phyloP scores from a whole-genome alignment of 2,329 filamentous ascomycete species.

The Lithohypha guttulata region DNA sequence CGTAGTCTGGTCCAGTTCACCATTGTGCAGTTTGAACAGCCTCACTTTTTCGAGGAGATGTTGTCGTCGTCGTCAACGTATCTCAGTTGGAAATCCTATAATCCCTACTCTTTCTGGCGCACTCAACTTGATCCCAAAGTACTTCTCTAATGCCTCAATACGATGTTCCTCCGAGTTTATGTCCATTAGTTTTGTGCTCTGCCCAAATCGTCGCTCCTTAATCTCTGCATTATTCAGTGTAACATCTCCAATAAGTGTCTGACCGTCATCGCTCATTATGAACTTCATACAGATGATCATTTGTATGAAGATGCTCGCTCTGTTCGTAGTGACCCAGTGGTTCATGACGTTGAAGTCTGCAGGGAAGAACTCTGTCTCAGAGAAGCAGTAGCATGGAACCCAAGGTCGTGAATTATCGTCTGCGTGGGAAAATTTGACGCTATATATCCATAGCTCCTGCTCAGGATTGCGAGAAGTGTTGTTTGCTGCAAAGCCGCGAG shows the following conservation, averaged over 20 bases:
- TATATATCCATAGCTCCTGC: slow-evolving; percentile 52
- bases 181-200: slow-evolving; percentile 38
- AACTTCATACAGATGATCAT: slow-evolving; percentile 45
- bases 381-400: slow-evolving; percentile 54
- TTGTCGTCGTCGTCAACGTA: slow-evolving; percentile 25
- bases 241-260: slow-evolving; percentile 42
- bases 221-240: slow-evolving; percentile 42
- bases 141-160: slow-evolving; percentile 39
- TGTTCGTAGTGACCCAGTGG: slow-evolving; percentile 42
- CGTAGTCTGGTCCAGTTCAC: too few species aligned
- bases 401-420: slow-evolving; percentile 38
- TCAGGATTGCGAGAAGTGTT: slow-evolving; percentile 18
- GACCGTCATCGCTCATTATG: slow-evolving; percentile 38
- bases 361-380: slow-evolving; percentile 52
- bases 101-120: slow-evolving; percentile 43
- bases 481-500: slow-evolving; percentile 11
- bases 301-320: slow-evolving; percentile 44
- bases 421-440: slow-evolving; percentile 39
- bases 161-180: slow-evolving; percentile 45
- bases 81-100: slow-evolving; percentile 39
- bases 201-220: slow-evolving; percentile 44
- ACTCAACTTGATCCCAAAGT: slow-evolving; percentile 44
- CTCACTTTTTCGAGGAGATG: too few species aligned
- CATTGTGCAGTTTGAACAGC: too few species aligned
- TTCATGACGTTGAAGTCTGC: slow-evolving; percentile 53